Evolutionary conservation across 345 rosid species (phyloP).

Genomic region (Murraya paniculata): DNA sequence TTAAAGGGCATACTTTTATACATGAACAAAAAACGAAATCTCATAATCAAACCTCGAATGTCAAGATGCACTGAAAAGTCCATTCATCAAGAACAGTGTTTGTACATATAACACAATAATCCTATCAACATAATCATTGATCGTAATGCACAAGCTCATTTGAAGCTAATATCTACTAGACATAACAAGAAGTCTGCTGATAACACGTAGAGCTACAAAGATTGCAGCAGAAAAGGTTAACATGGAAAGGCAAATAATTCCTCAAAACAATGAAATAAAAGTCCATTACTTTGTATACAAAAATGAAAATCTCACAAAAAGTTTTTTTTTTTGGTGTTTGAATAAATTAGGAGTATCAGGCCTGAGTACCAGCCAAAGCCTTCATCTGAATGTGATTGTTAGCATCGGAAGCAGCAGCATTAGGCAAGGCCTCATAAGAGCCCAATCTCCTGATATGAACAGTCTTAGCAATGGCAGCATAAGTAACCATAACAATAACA

Average conservation of each 20-base stretch:
- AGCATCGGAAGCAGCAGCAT: conserved; percentile 34
- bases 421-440: conserved; percentile 79
- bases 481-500: conserved; percentile 45
- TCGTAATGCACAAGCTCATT: neutral
- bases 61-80: neutral
- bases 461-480: conserved; percentile 51
- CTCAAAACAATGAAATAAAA: neutral
- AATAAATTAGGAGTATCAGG: conserved; percentile 32
- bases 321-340: neutral
- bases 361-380: conserved; percentile 77
- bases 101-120: neutral
- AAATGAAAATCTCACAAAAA: neutral
- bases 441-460: conserved; percentile 56
- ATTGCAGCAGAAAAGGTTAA: neutral
- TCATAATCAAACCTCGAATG: neutral
- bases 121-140: neutral
- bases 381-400: conserved; percentile 73
- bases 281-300: conserved; percentile 4
- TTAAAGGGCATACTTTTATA: neutral
- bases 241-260: neutral
- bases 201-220: neutral
- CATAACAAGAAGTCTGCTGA: neutral
- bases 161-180: neutral
- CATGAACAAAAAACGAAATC: neutral
- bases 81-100: neutral